Percentiles rank a stretch among this genome's conserved stretches.
These are phyloP conservation scores for Lichina pygmaea DNA, from an alignment of 495 filamentous ascomycete genomes.

Conservation along the genomic window DNA sequence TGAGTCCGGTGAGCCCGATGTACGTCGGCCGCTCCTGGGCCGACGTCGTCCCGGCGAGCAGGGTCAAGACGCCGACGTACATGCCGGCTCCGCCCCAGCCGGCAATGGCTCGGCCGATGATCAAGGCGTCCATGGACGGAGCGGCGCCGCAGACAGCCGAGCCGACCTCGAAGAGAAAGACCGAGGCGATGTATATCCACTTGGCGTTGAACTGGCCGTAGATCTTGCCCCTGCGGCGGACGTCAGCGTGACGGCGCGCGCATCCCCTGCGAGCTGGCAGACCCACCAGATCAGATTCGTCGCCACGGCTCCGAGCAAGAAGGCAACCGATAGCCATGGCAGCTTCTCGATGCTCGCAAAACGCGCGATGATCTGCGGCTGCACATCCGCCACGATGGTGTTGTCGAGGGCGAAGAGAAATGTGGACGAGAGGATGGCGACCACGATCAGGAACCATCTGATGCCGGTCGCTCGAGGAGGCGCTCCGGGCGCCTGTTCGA, in stretches of 20 bases:
- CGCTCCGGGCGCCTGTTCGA: no score
- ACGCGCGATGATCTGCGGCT: slow-evolving; percentile 20
- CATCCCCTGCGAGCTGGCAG: neutral
- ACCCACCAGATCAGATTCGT: slow-evolving; percentile 19
- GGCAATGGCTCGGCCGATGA: slow-evolving; percentile 23
- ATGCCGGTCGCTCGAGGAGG: neutral
- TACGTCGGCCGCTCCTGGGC: slow-evolving; percentile 13
- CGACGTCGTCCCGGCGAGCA: slow-evolving; percentile 11
- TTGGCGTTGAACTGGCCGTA: slow-evolving; percentile 27
- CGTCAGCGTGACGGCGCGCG: slow-evolving; percentile 1
- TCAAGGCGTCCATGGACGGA: slow-evolving; percentile 21
- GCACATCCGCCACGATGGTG: slow-evolving; percentile 33
- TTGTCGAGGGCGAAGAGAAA: slow-evolving; percentile 32
- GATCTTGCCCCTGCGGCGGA: slow-evolving; percentile 10
- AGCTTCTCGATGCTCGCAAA: slow-evolving; percentile 26
- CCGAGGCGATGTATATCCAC: slow-evolving; percentile 21
- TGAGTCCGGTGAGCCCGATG: slow-evolving; percentile 10
- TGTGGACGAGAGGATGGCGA: slow-evolving; percentile 18
- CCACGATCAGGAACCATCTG: slow-evolving; percentile 16
- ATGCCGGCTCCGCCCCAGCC: slow-evolving; percentile 17
- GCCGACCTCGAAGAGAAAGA: slow-evolving; percentile 23
- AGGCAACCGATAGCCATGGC: slow-evolving; percentile 27
- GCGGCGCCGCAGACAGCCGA: slow-evolving; percentile 28
- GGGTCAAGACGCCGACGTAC: slow-evolving; percentile 14
- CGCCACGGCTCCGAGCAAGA: slow-evolving; percentile 20